Evolutionary conservation across 2,329 filamentous ascomycete species (phyloP).

Genomic region (Talaromyces piceae): DNA sequence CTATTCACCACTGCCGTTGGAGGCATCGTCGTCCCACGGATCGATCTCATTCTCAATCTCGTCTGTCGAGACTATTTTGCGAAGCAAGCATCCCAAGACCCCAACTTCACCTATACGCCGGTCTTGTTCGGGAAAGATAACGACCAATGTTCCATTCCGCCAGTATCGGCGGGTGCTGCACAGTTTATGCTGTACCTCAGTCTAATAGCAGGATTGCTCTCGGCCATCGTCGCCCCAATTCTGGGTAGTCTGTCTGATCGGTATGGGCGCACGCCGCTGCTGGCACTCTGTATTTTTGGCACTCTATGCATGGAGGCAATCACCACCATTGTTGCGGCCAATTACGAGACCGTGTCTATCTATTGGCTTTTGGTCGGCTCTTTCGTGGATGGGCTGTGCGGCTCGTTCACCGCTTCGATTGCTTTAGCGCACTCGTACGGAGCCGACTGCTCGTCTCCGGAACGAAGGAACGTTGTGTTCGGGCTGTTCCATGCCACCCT

Average conservation of each 20-base stretch:
- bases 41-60: conserved; percentile 77
- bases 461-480: conserved; percentile 72
- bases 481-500: conserved; percentile 85
- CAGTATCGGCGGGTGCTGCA: conserved; percentile 69
- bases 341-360: conserved; percentile 64
- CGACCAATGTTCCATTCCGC: conserved; percentile 69
- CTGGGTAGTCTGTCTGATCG: conserved; percentile 81
- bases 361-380: conserved; percentile 71
- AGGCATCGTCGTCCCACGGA: conserved; percentile 73
- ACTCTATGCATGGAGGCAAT: conserved; percentile 66
- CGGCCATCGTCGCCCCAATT: conserved; percentile 73
- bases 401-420: conserved; percentile 80
- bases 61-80: conserved; percentile 78
- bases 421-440: conserved; percentile 78
- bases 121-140: conserved; percentile 64
- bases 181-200: conserved; percentile 71
- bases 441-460: conserved; percentile 77
- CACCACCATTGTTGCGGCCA: conserved; percentile 69
- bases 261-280: conserved; percentile 68
- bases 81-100: conserved; percentile 54
- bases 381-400: conserved; percentile 72
- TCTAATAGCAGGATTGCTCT: conserved; percentile 66
- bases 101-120: conserved; percentile 53
- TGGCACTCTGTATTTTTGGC: conserved; percentile 67
- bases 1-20: conserved; percentile 82